Evolutionary conservation across 352 stramenopile species (phyloP).

Genomic region (Elongisporangium anandrum): DNA sequence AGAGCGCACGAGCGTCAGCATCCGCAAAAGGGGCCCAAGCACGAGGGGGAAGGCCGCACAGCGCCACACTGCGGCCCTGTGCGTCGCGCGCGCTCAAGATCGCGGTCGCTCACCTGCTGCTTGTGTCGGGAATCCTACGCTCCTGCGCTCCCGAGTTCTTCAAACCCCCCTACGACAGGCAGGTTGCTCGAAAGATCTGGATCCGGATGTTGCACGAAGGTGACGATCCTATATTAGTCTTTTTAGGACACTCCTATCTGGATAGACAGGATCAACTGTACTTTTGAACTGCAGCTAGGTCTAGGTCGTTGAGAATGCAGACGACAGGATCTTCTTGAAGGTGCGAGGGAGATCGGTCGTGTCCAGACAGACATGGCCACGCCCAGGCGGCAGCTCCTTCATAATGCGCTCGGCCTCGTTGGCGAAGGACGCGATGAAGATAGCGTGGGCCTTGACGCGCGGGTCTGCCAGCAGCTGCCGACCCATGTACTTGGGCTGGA

Average conservation of each 20-base stretch:
- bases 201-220: neutral
- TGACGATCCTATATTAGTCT: neutral
- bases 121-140: neutral
- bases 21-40: neutral
- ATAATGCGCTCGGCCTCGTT: slow-evolving; percentile 72
- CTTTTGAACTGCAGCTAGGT: neutral
- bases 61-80: neutral
- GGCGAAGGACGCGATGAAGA: slow-evolving; percentile 83
- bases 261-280: neutral
- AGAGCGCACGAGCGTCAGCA: neutral
- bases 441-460: slow-evolving; percentile 67
- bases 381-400: slow-evolving; percentile 53
- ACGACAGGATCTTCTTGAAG: slow-evolving; percentile 86
- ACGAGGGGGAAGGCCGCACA: neutral
- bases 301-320: slow-evolving; percentile 21
- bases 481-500: slow-evolving; percentile 48
- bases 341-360: slow-evolving; percentile 70
- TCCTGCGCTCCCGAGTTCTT: neutral
- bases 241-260: neutral
- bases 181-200: neutral
- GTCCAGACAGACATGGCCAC: slow-evolving; percentile 77
- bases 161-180: neutral
- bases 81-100: neutral
- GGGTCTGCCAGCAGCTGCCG: slow-evolving; percentile 46
- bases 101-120: neutral